Base-by-base conservation (phyloP, 1,284 basidiomycete genomes). In the Leccinum griseonigrum region DNA sequence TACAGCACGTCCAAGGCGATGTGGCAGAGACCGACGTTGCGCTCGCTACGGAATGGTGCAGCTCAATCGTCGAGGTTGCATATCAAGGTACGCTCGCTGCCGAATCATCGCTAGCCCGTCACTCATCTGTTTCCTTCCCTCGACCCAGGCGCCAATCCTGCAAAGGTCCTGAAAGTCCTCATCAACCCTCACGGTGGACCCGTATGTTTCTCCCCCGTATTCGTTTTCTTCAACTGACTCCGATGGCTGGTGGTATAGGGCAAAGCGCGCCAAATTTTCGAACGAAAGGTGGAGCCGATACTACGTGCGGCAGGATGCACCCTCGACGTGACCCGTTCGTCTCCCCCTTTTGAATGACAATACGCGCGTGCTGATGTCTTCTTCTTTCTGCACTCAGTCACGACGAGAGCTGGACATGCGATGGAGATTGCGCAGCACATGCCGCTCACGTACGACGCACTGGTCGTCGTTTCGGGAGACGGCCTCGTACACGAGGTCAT, bases 401-500 rank as follows among this genome's bases (percentile, higher is more conserved):
- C 94, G 1, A 85, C 83, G n/a, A 84, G 87, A 60, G 69, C 77
- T 2, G 80, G 83, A 18, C 93, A 98, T 74, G 95, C 92, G 0
- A 76, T 78, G 34, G 88, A 94, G 57, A 81, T 95, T 56, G 88
- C 83, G 0, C 81, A 83, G 62, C 76, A 80, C 0, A 77, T 95
- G 32, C 71, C 83, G 0, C 77, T 95, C 1, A 78, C 83, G 10
- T 93, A 86, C 65, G 94, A 94, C 68, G 93, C 88, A 0, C 76
- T 98, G 36, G 84, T 93, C n/a, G 78, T 87, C 8, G 85, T 97
- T 26, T 95, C 94, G 0, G 96, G 96, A 0, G 96, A 98, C 72
- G 96, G 96, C 5, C 81, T 95, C 50, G 72, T 95, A 8, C 93
- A 96, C 71, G 96, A 98, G 75, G 81, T 97, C n/a, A 72, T 97